Evolutionary conservation across 768 basidiomycete genomes (phyloP).

Genomic region (Infundibulicybe gibba): DNA sequence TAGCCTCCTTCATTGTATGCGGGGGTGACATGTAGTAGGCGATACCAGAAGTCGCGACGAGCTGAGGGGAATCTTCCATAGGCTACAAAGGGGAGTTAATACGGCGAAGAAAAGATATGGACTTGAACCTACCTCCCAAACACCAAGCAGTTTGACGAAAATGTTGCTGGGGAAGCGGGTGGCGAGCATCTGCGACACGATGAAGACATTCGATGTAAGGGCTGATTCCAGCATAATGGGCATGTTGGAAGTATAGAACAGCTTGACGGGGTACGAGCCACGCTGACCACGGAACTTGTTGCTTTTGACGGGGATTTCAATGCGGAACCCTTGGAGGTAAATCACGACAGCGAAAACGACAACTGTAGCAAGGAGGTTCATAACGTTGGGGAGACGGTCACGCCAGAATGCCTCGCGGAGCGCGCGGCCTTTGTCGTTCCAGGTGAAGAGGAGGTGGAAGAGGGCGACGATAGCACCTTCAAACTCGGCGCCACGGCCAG

Average conservation of each 20-base stretch:
- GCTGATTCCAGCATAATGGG: slow-evolving; percentile 99
- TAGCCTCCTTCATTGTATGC: slow-evolving; percentile 83
- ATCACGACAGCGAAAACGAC: slow-evolving; percentile 93
- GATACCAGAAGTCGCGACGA: slow-evolving; percentile 85
- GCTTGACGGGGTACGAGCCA: slow-evolving; percentile 93
- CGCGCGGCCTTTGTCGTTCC: slow-evolving; percentile 97
- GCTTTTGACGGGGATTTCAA: slow-evolving; percentile 98
- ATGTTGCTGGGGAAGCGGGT: slow-evolving; percentile 89
- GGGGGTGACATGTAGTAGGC: slow-evolving; percentile 99
- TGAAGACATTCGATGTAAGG: slow-evolving; percentile 90
- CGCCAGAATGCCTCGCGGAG: slow-evolving; percentile 98
- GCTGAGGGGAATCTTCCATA: slow-evolving; percentile 89
- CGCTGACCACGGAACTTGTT: slow-evolving; percentile 96
- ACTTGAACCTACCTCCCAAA: slow-evolving; percentile 84
- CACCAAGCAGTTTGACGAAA: slow-evolving; percentile 84
- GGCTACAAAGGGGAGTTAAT: slow-evolving; percentile 52
- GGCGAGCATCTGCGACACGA: slow-evolving; percentile 94
- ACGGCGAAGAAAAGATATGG: background rate
- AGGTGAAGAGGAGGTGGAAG: slow-evolving; percentile 97
- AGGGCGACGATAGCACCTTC: slow-evolving; percentile 95
- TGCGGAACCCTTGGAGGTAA: slow-evolving; percentile 97
- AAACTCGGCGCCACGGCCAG: slow-evolving; percentile 96
- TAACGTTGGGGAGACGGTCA: slow-evolving; percentile 93
- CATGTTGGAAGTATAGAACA: slow-evolving; percentile 99
- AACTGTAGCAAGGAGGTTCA: slow-evolving; percentile 95